Evolutionary conservation across 345 rosid species (phyloP).

Genomic region (Arabis alpina): DNA sequence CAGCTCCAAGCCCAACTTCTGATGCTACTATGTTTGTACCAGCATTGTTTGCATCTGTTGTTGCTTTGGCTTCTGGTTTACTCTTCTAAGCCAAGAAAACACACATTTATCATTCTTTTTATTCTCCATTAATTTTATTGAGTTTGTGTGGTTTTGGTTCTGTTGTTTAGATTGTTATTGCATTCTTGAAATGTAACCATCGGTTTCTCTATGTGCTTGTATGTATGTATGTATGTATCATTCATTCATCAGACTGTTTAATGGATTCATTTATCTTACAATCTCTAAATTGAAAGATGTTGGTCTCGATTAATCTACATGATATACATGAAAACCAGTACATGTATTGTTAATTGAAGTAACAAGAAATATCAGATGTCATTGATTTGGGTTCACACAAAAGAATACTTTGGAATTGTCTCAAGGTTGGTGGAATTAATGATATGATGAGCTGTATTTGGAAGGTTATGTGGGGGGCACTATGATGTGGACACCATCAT

Average conservation of each 20-base stretch:
- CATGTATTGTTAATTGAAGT: neutral
- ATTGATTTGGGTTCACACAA: constrained; percentile 40
- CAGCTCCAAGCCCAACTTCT: constrained; percentile 50
- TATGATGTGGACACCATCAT: constrained; percentile 22
- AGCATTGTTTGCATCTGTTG: constrained; percentile 44
- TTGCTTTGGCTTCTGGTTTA: constrained; percentile 44
- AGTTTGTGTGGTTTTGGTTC: constrained; percentile 30
- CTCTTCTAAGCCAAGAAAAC: constrained; percentile 33
- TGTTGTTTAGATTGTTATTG: constrained; percentile 35
- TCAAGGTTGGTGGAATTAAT: constrained; percentile 30
- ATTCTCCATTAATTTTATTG: constrained; percentile 33
- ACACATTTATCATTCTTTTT: constrained; percentile 28
- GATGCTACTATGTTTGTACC: constrained; percentile 46
- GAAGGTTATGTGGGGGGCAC: constrained; percentile 33
- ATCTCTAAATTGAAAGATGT: neutral
- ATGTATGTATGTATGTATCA: constrained; percentile 16
- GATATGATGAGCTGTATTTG: constrained; percentile 40
- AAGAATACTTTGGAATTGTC: constrained; percentile 31
- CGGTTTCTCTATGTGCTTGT: constrained; percentile 16
- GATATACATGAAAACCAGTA: neutral
- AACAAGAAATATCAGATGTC: constrained; percentile 2
- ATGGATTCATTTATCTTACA: constrained; percentile 24
- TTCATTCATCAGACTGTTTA: constrained; percentile 28
- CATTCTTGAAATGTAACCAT: neutral
- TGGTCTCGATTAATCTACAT: neutral